Percentiles rank a stretch among this genome's conserved stretches.
Evolutionary conservation across 2,329 filamentous ascomycete species (phyloP).

Genomic region (Paecilomyces sp.): DNA sequence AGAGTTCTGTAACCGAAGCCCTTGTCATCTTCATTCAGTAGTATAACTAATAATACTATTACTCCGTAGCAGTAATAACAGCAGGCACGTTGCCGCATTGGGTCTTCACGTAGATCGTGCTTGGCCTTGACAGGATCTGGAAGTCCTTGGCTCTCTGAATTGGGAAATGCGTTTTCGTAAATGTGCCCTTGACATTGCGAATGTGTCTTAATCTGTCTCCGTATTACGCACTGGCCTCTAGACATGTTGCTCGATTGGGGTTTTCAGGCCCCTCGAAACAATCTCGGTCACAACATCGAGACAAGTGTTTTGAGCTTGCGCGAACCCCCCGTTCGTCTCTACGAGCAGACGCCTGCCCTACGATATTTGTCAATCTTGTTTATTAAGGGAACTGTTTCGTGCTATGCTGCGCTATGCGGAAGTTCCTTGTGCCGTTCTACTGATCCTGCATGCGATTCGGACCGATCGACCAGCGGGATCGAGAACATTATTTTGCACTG

Average conservation of each 20-base stretch:
- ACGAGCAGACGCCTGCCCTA: neutral
- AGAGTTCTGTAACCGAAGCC: neutral
- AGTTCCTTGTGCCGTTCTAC: neutral
- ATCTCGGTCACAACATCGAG: constrained; percentile 1
- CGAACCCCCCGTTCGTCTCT: neutral
- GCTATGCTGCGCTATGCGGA: neutral
- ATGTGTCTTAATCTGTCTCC: neutral
- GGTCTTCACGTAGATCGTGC: neutral
- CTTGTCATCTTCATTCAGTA: neutral
- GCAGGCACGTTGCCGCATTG: neutral
- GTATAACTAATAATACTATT: too few relatives aligned
- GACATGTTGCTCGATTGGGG: neutral
- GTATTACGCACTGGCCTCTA: neutral
- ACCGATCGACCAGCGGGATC: neutral
- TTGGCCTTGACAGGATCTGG: neutral
- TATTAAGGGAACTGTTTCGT: neutral
- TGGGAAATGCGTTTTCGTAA: neutral
- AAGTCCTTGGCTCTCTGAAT: neutral
- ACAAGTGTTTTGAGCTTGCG: constrained; percentile 1
- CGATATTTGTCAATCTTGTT: neutral
- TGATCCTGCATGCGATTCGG: neutral
- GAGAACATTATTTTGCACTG: neutral
- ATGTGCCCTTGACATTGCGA: neutral
- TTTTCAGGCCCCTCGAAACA: neutral
- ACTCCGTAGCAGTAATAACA: neutral